A percentile compares a stretch with the other conserved stretches of the same genome.
These are phyloP conservation scores for Kalanchoe fedtschenkoi DNA, from an alignment of 164 flowering plant genomes.

Conservation along the genomic window DNA sequence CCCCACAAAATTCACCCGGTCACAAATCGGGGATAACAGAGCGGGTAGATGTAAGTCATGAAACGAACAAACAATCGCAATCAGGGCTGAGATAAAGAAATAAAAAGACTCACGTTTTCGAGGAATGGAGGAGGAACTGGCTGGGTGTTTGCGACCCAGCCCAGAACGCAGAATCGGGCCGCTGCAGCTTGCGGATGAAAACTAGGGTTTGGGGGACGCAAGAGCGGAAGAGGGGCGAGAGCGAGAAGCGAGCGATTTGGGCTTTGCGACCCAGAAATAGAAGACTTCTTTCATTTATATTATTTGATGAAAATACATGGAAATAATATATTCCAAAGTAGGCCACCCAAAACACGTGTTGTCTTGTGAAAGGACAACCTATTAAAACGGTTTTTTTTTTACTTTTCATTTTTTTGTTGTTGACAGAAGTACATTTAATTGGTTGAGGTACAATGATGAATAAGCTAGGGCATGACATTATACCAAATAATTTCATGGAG, in stretches of 20 bases:
- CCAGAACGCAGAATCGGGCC: slow-evolving; percentile 3
- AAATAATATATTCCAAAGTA: too few species aligned
- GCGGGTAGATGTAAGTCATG: too few species aligned
- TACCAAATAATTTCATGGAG: too few species aligned
- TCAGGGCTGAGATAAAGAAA: not conserved
- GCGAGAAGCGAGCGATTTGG: not conserved
- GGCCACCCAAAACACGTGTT: too few species aligned
- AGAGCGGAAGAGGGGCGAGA: not conserved
- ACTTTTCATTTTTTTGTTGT: too few species aligned
- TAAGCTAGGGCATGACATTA: too few species aligned
- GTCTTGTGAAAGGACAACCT: too few species aligned
- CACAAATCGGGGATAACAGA: not conserved
- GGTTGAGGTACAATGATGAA: too few species aligned
- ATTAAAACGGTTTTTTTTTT: too few species aligned
- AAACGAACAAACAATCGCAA: too few species aligned
- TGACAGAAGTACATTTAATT: too few species aligned
- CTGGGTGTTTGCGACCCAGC: not conserved
- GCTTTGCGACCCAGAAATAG: slow-evolving; percentile 2
- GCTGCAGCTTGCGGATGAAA: not conserved
- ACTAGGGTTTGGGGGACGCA: not conserved
- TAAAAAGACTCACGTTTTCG: not conserved
- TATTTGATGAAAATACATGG: too few species aligned
- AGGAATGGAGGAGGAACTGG: not conserved
- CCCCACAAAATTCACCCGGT: not conserved
- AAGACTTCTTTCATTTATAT: not conserved